phyloP scores from a whole-genome alignment of 495 filamentous ascomycete genomes.

The Neurospora cerealis region DNA sequence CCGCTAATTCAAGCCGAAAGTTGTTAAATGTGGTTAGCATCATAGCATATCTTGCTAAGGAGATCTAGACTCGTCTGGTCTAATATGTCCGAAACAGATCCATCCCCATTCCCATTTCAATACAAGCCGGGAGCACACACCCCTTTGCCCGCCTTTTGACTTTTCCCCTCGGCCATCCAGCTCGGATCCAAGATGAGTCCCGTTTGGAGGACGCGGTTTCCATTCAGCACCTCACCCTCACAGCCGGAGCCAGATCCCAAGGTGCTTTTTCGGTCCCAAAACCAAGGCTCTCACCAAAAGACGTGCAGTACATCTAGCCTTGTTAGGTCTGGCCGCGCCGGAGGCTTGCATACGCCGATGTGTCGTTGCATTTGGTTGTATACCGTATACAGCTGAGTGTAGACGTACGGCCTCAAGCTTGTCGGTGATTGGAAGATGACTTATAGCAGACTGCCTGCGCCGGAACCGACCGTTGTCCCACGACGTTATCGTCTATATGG shows the following conservation, averaged over 20 bases:
- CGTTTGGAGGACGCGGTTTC: not conserved
- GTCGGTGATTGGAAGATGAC: not conserved
- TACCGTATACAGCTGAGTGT: not conserved
- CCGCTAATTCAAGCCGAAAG: not conserved
- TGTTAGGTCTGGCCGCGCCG: not conserved
- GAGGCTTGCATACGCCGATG: not conserved
- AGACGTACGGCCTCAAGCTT: not conserved
- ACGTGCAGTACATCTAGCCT: not conserved
- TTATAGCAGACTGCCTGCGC: not conserved
- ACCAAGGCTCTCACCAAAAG: not conserved
- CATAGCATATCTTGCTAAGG: not conserved
- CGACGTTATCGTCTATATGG: not conserved
- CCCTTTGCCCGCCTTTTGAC: not conserved
- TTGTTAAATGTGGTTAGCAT: not conserved
- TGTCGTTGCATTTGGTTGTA: not conserved
- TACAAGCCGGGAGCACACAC: not conserved
- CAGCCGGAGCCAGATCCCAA: not conserved
- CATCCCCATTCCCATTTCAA: too few relatives aligned
- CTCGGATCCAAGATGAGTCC: not conserved
- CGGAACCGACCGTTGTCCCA: not conserved
- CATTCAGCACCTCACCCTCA: not conserved
- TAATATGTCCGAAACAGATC: not conserved
- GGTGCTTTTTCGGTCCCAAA: not conserved
- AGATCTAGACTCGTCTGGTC: not conserved
- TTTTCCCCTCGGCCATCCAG: not conserved